A percentile compares a stretch with the other conserved stretches of the same genome.
These are phyloP conservation scores for Daldinia bambusicola DNA, from an alignment of 495 filamentous ascomycete species.

Conservation along the genomic window DNA sequence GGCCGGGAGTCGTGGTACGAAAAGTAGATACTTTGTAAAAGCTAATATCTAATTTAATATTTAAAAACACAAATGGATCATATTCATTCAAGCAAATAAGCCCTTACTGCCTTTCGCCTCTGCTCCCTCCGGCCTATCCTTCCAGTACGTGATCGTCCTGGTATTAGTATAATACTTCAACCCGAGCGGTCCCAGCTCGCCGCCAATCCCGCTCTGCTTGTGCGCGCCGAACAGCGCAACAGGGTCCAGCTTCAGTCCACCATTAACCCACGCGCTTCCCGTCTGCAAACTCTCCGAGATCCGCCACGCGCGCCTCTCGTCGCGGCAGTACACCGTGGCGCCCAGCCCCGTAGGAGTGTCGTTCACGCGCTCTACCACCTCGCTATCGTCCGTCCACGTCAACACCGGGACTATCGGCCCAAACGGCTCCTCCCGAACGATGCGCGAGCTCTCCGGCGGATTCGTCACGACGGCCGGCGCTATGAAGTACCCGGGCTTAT, in stretches of 20 bases:
- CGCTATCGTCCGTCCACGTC: not conserved
- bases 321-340: not conserved
- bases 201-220: conserved; percentile 5
- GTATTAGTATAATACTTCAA: not conserved
- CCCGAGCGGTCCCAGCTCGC: not conserved
- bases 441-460: not conserved
- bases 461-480: not conserved
- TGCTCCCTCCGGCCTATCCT: not conserved
- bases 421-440: not conserved
- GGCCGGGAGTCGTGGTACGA: too few species aligned
- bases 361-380: not conserved
- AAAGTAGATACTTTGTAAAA: too few species aligned
- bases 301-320: not conserved
- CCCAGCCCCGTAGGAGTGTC: not conserved
- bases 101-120: not conserved
- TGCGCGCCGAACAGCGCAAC: not conserved
- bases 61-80: not conserved
- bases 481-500: not conserved
- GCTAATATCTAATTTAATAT: too few species aligned
- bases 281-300: not conserved
- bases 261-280: not conserved
- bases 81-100: not conserved
- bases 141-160: not conserved
- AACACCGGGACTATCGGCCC: not conserved
- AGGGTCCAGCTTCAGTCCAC: not conserved